Evolutionary conservation across 352 stramenopile species (phyloP).

Genomic region (Phytophthora syringae): DNA sequence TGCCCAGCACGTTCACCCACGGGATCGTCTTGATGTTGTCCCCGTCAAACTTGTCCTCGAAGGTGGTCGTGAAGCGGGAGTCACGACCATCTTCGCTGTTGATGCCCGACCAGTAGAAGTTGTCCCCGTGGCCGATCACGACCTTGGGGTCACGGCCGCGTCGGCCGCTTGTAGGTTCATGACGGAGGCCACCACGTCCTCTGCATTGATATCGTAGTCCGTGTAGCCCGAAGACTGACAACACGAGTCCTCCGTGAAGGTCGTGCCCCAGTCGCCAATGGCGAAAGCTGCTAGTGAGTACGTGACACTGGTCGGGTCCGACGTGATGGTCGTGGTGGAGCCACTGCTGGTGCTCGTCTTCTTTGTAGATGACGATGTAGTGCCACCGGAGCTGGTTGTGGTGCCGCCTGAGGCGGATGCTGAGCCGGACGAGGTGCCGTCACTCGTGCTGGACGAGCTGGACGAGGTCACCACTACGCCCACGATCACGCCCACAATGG

Average conservation of each 20-base stretch:
- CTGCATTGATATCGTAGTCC: constrained; percentile 67
- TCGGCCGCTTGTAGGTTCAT: constrained; percentile 59
- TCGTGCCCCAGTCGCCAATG: constrained; percentile 80
- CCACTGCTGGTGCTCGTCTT: constrained; percentile 32
- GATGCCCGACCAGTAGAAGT: constrained; percentile 77
- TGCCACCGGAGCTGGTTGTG: constrained; percentile 28
- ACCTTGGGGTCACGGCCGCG: constrained; percentile 50
- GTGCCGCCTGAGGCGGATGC: too few relatives aligned
- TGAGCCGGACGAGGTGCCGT: constrained; percentile 24
- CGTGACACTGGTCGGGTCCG: constrained; percentile 37
- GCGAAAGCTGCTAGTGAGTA: constrained; percentile 68
- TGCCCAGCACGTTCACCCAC: constrained; percentile 73
- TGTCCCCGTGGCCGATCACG: constrained; percentile 69
- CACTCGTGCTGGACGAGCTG: constrained; percentile 33
- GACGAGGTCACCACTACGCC: constrained; percentile 52
- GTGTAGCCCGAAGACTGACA: constrained; percentile 64
- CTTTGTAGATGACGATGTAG: constrained; percentile 19
- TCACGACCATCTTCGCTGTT: constrained; percentile 46
- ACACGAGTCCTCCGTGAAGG: constrained; percentile 64
- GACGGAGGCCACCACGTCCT: constrained; percentile 59
- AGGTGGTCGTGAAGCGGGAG: constrained; percentile 62
- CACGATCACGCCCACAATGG: constrained; percentile 52
- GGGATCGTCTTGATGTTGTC: constrained; percentile 54
- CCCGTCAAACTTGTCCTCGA: constrained; percentile 64
- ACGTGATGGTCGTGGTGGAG: constrained; percentile 38